phyloP scores from a whole-genome alignment of 805 yeast genomes.

The Pichia insulana region DNA sequence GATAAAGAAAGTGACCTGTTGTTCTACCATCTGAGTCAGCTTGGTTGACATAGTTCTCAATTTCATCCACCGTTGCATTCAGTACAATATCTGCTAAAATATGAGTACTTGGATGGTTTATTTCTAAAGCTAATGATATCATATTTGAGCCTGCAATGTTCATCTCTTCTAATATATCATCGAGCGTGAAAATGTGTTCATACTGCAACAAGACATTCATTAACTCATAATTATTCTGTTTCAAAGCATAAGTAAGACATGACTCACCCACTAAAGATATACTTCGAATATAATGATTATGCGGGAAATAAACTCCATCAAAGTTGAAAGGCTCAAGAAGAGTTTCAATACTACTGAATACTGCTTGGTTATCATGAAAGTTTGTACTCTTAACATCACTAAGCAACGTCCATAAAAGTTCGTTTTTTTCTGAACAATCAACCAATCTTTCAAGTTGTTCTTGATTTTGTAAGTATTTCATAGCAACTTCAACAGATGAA shows the following conservation, averaged over 20 bases:
- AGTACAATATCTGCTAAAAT: constrained; percentile 37
- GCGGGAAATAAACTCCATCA: constrained; percentile 8
- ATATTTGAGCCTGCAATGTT: constrained; percentile 48
- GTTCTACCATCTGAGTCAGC: constrained; percentile 48
- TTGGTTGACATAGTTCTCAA: constrained; percentile 37
- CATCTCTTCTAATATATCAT: constrained; percentile 58
- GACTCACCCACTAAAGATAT: constrained; percentile 61
- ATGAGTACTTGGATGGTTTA: constrained; percentile 32
- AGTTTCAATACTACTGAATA: constrained; percentile 9
- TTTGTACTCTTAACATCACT: constrained; percentile 20
- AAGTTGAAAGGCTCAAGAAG: constrained; percentile 13
- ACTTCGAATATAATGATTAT: constrained; percentile 26
- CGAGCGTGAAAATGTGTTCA: constrained; percentile 46
- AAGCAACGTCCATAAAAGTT: constrained; percentile 45
- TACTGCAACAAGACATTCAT: constrained; percentile 39
- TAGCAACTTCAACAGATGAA: constrained; percentile 77
- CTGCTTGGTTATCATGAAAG: constrained; percentile 15
- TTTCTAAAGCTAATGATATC: constrained; percentile 51
- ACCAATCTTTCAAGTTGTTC: constrained; percentile 26
- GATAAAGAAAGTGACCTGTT: constrained; percentile 67
- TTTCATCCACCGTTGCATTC: constrained; percentile 35
- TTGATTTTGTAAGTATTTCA: constrained; percentile 46
- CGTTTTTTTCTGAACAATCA: constrained; percentile 37
- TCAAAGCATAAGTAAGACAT: constrained; percentile 53
- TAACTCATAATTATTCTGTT: constrained; percentile 34